Conservation (phyloP, 1,284 basidiomycete genomes). For the Irpex lacteus region DNA sequence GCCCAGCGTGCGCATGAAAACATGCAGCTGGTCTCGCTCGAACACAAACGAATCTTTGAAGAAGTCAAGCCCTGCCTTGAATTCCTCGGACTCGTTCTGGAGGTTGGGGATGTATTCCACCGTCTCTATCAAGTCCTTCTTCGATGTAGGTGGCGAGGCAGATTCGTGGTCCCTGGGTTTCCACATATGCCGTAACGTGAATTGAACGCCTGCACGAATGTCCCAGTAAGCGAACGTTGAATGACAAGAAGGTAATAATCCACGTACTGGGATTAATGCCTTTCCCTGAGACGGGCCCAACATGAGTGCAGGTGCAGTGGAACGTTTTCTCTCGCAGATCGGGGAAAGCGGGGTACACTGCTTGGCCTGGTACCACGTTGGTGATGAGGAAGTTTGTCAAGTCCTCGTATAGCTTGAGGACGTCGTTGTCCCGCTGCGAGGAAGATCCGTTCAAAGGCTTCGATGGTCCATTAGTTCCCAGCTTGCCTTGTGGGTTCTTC, state of each 20-base stretch:
- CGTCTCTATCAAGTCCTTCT: slow-evolving; percentile 41
- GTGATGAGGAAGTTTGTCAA: slow-evolving; percentile 37
- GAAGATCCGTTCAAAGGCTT: slow-evolving; percentile 31
- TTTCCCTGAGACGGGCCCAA: not conserved
- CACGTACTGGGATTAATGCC: slow-evolving; percentile 9
- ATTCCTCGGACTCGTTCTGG: slow-evolving; percentile 54
- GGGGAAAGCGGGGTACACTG: slow-evolving; percentile 20
- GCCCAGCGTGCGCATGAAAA: slow-evolving; percentile 59
- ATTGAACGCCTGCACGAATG: slow-evolving; percentile 1
- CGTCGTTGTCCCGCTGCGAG: slow-evolving; percentile 48
- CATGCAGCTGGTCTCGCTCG: slow-evolving; percentile 55
- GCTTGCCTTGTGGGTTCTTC: slow-evolving; percentile 22
- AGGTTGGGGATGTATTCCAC: slow-evolving; percentile 65
- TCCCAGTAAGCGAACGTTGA: not conserved
- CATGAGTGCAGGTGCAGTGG: slow-evolving; percentile 31
- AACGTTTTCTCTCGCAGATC: slow-evolving; percentile 29
- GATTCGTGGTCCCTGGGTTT: slow-evolving; percentile 3
- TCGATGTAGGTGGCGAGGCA: slow-evolving; percentile 12
- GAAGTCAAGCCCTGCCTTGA: slow-evolving; percentile 56
- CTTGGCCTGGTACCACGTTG: slow-evolving; percentile 26
- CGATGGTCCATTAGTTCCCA: not conserved
- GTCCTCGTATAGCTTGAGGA: slow-evolving; percentile 39
- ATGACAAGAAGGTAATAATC: no score
- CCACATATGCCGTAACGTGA: slow-evolving; percentile 9
- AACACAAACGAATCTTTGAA: slow-evolving; percentile 66